Base-by-base conservation (phyloP, 768 basidiomycete genomes). In the Suillus lakei region DNA sequence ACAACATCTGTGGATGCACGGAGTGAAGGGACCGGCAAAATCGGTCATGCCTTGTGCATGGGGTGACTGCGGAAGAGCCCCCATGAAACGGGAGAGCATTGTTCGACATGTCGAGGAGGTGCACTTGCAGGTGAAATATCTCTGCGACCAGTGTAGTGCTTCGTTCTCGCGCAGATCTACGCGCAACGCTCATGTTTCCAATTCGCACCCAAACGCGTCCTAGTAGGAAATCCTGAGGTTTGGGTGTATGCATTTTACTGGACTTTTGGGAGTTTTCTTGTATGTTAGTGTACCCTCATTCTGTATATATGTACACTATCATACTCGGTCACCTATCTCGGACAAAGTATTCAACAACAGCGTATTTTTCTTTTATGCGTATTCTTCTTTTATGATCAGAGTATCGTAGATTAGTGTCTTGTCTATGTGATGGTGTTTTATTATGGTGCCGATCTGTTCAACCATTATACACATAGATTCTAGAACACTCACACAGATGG, bases 71-170 rank as follows among this genome's bases (percentile, higher is more conserved):
- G 39, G 4, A 4, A 28, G 23, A 30, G 1, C 28, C 13, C 60
- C 53, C 0, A 73, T 78, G 73, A 78, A 66, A 34, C 73, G 60
- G 43, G 76, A 76, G 63, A 75, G 76, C 34, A 32, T 76, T 28
- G 26, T 63, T 30, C 67, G 75, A 21, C 75, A 78, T 21, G 54
- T 76, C 21, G 66, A 68, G 23, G 75, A 76, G 39, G 66, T 32
- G 54, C 75, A 76, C 39, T 68, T 76, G 36, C 65, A 66, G 53
- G 46, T 55, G 32, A 70, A 18, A 51, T 61, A 67, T 36, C 0
- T 16, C 6, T 77, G 75, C 62, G 44, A 68, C 12, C 21, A 51
- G 30, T 78, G 75, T 39, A 1, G n/a, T 1, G 73, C 71, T n/a
- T 54, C 38, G 26, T 76, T 76, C 61, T 70, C 76, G 5, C 75